phyloP scores from a whole-genome alignment of 2,329 filamentous ascomycete genomes.

The Aspergillus carbonarius region DNA sequence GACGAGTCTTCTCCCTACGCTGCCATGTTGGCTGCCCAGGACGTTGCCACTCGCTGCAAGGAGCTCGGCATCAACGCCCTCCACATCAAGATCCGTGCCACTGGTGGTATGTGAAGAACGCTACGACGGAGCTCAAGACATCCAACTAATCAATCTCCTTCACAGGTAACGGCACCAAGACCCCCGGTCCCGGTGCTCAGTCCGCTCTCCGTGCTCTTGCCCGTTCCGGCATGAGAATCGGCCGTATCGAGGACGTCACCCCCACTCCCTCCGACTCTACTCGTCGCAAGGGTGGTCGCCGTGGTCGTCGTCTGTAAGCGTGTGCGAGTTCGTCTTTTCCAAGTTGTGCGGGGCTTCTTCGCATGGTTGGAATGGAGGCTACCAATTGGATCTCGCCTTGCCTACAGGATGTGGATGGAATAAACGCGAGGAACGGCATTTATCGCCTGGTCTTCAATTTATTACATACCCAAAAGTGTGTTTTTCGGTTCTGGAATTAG shows the following conservation, averaged over 20 bases:
- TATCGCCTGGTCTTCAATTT: slow-evolving; percentile 53
- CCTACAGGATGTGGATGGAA: slow-evolving; percentile 47
- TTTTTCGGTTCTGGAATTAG: slow-evolving; percentile 24
- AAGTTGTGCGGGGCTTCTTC: slow-evolving; percentile 25
- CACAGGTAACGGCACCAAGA: slow-evolving; percentile 97
- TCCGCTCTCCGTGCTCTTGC: slow-evolving; percentile 97
- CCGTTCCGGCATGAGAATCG: slow-evolving; percentile 99
- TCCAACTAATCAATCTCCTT: neutral
- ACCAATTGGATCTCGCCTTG: slow-evolving; percentile 24
- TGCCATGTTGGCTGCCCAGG: slow-evolving; percentile 99
- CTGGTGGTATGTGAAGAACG: slow-evolving; percentile 69
- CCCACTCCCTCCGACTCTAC: slow-evolving; percentile 99
- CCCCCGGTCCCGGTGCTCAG: slow-evolving; percentile 97
- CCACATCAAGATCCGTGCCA: slow-evolving; percentile 99
- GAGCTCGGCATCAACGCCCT: slow-evolving; percentile 88
- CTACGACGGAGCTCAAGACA: neutral
- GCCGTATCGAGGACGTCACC: slow-evolving; percentile 99
- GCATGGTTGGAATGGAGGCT: slow-evolving; percentile 35
- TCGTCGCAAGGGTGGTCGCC: slow-evolving; percentile 99
- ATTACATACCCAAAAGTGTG: slow-evolving; percentile 38
- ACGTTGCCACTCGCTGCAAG: slow-evolving; percentile 89
- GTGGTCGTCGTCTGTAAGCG: slow-evolving; percentile 98
- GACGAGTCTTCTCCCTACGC: slow-evolving; percentile 99
- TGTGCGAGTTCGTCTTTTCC: slow-evolving; percentile 35
- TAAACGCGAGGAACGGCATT: slow-evolving; percentile 56